phyloP scores from a whole-genome alignment of 75 land plant species.

The Selaginella moellendorffii region DNA sequence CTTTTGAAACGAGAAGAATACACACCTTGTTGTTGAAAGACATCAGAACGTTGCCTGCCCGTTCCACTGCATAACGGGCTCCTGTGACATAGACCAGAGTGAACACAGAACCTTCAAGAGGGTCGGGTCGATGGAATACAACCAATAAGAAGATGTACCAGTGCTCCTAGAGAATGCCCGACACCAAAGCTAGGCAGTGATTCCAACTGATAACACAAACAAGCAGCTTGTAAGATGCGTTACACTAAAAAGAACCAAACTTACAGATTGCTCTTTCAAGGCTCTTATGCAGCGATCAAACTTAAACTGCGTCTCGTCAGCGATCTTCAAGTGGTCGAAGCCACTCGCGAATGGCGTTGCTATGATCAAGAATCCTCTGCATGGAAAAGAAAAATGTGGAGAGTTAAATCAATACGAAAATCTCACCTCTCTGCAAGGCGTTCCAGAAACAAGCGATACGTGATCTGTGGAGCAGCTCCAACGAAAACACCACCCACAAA shows the following conservation, averaged over 20 bases:
- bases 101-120: not conserved
- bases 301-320: constrained; percentile 94
- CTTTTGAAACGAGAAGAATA: not conserved
- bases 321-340: constrained; percentile 83
- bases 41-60: constrained; percentile 76
- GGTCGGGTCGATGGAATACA: not conserved
- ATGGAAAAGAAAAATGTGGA: not conserved
- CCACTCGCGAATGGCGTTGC: constrained; percentile 98
- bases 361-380: constrained; percentile 71
- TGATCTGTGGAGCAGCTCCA: constrained; percentile 97
- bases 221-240: no score
- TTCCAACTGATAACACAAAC: constrained; percentile 29
- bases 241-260: not conserved
- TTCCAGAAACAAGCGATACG: constrained; percentile 82
- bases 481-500: constrained; percentile 96
- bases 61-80: constrained; percentile 85
- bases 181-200: constrained; percentile 75
- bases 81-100: constrained; percentile 30
- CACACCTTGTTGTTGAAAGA: constrained; percentile 88
- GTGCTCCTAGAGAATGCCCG: constrained; percentile 89
- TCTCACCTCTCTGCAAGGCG: constrained; percentile 63
- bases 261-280: constrained; percentile 4
- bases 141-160: constrained; percentile 90
- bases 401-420: not conserved
- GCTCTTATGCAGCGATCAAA: constrained; percentile 69